phyloP scores from a whole-genome alignment of 192 early-diverging fungal genomes.

The Cetraspora pellucida region DNA sequence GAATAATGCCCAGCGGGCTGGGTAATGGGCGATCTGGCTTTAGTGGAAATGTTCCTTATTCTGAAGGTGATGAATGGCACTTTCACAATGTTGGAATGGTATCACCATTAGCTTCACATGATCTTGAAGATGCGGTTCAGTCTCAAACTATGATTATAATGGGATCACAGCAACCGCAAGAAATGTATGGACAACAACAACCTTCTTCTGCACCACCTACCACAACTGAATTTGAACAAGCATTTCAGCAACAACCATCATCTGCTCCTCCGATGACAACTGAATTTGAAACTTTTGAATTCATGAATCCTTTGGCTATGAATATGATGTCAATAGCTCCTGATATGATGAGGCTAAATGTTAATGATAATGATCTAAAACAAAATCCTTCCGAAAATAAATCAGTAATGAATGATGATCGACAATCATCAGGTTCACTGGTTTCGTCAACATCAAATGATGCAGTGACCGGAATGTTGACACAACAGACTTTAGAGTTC shows the following conservation, averaged over 20 bases:
- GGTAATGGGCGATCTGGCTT: constrained; percentile 32
- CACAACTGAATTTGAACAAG: constrained; percentile 33
- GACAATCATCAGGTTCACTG: background rate
- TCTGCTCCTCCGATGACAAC: constrained; percentile 27
- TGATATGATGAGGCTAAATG: constrained; percentile 6
- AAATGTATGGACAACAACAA: constrained; percentile 21
- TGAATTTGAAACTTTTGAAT: constrained; percentile 25
- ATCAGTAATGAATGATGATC: background rate
- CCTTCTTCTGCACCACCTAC: constrained; percentile 38
- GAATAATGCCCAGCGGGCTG: constrained; percentile 32
- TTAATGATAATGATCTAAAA: background rate
- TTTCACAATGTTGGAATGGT: constrained; percentile 23
- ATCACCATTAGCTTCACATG: background rate
- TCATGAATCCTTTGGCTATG: constrained; percentile 22
- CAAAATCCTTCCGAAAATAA: background rate
- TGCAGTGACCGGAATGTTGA: constrained; percentile 4
- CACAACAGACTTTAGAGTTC: background rate
- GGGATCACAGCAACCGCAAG: constrained; percentile 15
- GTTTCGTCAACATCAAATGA: constrained; percentile 1
- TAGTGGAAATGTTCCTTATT: constrained; percentile 20
- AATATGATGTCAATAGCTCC: constrained; percentile 1
- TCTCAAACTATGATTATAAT: constrained; percentile 8
- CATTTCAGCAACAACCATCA: constrained; percentile 27
- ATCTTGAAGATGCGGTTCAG: background rate
- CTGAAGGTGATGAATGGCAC: constrained; percentile 8